Percentiles rank a stretch among this genome's conserved stretches.
Evolutionary conservation across 2,329 filamentous ascomycete species (phyloP).

Genomic region (Drechslerella dactyloides): DNA sequence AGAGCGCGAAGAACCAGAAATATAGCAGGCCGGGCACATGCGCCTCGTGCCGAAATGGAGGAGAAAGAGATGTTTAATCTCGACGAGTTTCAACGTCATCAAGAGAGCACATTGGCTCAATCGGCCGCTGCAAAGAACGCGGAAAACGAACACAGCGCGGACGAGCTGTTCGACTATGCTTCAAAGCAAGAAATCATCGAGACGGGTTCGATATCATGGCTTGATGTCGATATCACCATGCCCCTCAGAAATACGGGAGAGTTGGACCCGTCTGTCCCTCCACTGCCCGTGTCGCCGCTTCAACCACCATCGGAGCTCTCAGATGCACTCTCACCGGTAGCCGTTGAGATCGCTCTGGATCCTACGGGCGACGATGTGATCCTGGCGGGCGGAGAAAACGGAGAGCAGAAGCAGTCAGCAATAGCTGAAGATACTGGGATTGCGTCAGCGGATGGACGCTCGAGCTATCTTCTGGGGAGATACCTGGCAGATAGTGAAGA

Average conservation of each 20-base stretch:
- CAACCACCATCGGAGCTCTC: conserved; percentile 20
- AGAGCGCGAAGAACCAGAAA: conserved; percentile 11
- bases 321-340: conserved; percentile 9
- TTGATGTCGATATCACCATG: conserved; percentile 8
- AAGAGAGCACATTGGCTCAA: neutral
- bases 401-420: conserved; percentile 5
- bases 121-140: neutral
- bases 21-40: neutral
- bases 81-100: no score
- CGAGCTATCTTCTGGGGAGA: conserved; percentile 30
- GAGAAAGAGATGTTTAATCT: conserved; percentile 17
- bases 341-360: conserved; percentile 16
- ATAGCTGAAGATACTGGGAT: conserved; percentile 4
- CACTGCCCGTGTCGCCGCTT: conserved; percentile 31
- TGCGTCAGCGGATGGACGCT: conserved; percentile 1
- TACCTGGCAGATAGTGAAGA: conserved; percentile 27
- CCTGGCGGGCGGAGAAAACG: conserved; percentile 7
- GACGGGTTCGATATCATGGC: conserved; percentile 7
- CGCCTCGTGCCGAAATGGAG: neutral
- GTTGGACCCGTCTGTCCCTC: conserved; percentile 3
- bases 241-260: conserved; percentile 9
- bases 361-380: conserved; percentile 34
- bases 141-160: neutral
- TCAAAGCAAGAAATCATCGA: neutral
- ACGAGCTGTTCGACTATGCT: neutral